Base-by-base conservation (phyloP, 2,329 filamentous ascomycete species). In the Pseudogymnoascus sp. region DNA sequence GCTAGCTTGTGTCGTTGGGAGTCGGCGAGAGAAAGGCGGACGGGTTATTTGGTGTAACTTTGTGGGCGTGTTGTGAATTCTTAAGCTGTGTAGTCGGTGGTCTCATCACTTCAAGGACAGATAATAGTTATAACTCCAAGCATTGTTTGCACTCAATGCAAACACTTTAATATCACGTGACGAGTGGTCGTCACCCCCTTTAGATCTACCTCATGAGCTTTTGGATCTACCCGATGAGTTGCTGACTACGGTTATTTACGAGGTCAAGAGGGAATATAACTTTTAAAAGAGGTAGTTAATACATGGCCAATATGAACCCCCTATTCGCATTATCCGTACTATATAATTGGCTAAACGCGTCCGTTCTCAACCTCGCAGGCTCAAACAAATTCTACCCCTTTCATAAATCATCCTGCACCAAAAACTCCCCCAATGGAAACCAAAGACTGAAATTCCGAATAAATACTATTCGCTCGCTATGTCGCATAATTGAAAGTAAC, bases 381-480 rank as follows among this genome's bases (percentile, higher is more conserved):
- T 22, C 50, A 33, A 56, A 28, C 16, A 56, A 33, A 56, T 35
- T 22, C 50, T 56, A 56, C 50, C 28, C 50, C 28, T 56, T 56
- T n/a, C 50, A 4, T 56, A 56, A 33, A 56, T 35, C 50, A 56
- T 35, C 50, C 16, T 35, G 6, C 50, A 14, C 28, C 50, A 56
- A 56, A 53, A 56, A 33, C 50, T 56, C 50, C 50, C 35, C 50
- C 16, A 56, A 56, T 33, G 28, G 28, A 22, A 56, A 33, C 28
- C 28, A 22, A 56, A 22, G 11, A 56, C n/a, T 35, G 16, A 33
- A 56, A 56, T 56, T 10, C 28, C 16, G 50, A 56, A 56, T 33
- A 56, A 33, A 33, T 35, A 56, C 50, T 56, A 56, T 35, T 56
- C 50, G 50, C 50, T 6, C 50, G 50, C 50, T 56, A 56, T 56